phyloP scores from a whole-genome alignment of 345 rosid genomes.

The Boechera divaricarpa region DNA sequence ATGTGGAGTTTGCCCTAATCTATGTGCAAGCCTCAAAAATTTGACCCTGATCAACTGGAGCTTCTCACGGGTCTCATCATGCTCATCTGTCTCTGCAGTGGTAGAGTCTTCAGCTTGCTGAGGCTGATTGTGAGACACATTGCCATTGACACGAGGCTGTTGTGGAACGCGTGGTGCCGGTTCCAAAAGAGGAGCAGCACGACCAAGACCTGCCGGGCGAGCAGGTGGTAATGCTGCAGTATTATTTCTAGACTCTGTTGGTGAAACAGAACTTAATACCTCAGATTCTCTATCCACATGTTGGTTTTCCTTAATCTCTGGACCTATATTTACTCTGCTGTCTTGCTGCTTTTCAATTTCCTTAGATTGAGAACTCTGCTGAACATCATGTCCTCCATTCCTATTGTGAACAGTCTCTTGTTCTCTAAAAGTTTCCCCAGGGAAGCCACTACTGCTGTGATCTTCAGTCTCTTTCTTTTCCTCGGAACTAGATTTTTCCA shows the following conservation, averaged over 20 bases:
- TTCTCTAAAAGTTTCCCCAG: constrained; percentile 31
- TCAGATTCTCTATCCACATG: constrained; percentile 44
- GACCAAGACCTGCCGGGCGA: constrained; percentile 94
- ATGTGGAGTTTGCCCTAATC: constrained; percentile 99
- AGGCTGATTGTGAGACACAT: constrained; percentile 55
- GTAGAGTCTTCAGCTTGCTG: constrained; percentile 75
- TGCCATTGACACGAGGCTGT: constrained; percentile 79
- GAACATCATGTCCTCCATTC: constrained; percentile 32
- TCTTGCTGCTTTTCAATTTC: constrained; percentile 29
- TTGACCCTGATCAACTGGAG: constrained; percentile 97
- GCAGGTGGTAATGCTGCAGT: constrained; percentile 49
- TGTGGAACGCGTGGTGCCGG: constrained; percentile 72
- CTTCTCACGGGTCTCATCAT: constrained; percentile 91
- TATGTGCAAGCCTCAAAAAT: constrained; percentile 92
- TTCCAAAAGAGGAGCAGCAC: constrained; percentile 77
- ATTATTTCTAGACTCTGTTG: constrained; percentile 51
- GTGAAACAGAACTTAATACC: constrained; percentile 40
- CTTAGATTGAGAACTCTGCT: constrained; percentile 21
- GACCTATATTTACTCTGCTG: constrained; percentile 38
- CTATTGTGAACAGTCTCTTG: constrained; percentile 13
- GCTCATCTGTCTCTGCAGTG: constrained; percentile 74
- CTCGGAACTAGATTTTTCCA: constrained; percentile 42
- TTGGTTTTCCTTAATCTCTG: constrained; percentile 41
- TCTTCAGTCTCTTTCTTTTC: constrained; percentile 40
- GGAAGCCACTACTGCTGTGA: constrained; percentile 31